These are phyloP conservation scores for Umbilicus rupestris DNA, from an alignment of 164 flowering plant genomes.

Conservation along the genomic window DNA sequence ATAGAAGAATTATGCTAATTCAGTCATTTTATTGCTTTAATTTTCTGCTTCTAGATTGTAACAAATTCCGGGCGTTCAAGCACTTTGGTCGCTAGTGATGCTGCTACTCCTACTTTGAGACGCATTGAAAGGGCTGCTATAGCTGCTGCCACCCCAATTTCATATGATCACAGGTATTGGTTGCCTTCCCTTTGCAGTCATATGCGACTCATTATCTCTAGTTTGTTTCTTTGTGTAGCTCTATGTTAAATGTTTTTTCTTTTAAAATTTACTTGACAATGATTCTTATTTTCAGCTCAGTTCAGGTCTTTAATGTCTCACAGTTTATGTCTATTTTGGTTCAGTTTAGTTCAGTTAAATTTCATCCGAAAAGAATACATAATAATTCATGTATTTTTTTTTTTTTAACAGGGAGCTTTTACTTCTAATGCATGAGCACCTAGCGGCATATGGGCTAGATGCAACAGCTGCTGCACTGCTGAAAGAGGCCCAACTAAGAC, in stretches of 20 bases:
- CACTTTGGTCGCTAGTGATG: constrained; percentile 94
- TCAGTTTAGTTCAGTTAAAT: neutral
- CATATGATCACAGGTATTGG: constrained; percentile 70
- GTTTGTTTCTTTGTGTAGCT: no score
- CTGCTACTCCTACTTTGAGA: constrained; percentile 90
- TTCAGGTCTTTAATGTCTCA: neutral
- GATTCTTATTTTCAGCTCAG: neutral
- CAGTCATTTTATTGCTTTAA: neutral
- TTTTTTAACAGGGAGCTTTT: constrained; percentile 76
- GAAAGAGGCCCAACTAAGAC: constrained; percentile 80
- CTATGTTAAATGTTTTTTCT: no score
- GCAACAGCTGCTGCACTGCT: constrained; percentile 53
- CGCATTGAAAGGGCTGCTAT: constrained; percentile 98
- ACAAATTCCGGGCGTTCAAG: constrained; percentile 96
- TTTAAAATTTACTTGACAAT: no score
- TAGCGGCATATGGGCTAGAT: constrained; percentile 71
- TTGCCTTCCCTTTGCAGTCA: neutral
- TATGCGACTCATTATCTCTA: no score
- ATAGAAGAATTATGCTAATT: neutral
- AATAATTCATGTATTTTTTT: neutral
- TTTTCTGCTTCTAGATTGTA: constrained; percentile 49
- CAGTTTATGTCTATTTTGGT: neutral
- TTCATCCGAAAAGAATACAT: neutral
- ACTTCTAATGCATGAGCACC: constrained; percentile 89
- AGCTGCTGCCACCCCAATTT: constrained; percentile 97